A percentile compares a stretch with the other conserved stretches of the same genome.
phyloP scores from a whole-genome alignment of 805 yeast species.

The Sporopachydermia quercuum region DNA sequence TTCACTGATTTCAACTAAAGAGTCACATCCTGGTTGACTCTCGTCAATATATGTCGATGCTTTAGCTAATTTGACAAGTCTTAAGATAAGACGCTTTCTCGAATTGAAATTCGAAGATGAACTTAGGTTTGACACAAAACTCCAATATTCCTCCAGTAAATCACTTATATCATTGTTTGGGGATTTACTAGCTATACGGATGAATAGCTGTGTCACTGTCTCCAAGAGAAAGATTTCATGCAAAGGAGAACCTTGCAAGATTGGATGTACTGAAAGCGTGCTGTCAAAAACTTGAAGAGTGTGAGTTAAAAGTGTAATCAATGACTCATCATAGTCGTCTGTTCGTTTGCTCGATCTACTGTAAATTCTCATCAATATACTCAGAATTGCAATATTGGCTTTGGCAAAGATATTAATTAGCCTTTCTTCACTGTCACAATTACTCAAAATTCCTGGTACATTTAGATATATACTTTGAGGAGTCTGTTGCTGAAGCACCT shows the following conservation, averaged over 20 bases:
- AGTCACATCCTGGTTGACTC: no score
- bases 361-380: no score
- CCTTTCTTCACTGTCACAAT: background rate
- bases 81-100: background rate
- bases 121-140: background rate
- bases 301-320: background rate
- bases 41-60: no score
- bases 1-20: background rate
- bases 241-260: background rate
- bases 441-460: background rate
- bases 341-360: no score
- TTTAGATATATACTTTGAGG: background rate
- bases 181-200: constrained; percentile 1
- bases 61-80: background rate
- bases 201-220: background rate
- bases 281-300: background rate
- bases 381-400: background rate
- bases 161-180: background rate
- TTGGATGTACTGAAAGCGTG: background rate
- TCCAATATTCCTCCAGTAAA: background rate
- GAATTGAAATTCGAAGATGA: background rate
- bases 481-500: background rate
- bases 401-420: background rate
- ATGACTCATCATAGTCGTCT: background rate
- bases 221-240: background rate